A percentile compares a stretch with the other conserved stretches of the same genome.
phyloP scores from a whole-genome alignment of 768 basidiomycete genomes.

The Lactifluus volemus region DNA sequence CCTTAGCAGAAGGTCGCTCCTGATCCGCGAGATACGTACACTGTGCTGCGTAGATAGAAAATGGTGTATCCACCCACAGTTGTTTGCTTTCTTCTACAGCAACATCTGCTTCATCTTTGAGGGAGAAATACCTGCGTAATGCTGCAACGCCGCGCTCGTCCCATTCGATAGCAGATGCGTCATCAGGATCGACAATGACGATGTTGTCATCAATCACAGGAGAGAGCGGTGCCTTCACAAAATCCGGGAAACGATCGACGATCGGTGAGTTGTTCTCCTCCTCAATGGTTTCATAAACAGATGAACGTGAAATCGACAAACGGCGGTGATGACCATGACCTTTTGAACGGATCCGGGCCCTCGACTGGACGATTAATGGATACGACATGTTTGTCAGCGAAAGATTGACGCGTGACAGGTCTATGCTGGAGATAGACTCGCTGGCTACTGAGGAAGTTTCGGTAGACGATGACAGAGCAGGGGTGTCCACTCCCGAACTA shows the following conservation, averaged over 20 bases:
- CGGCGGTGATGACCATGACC: constrained; percentile 67
- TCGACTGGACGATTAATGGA: constrained; percentile 34
- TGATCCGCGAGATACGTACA: constrained; percentile 37
- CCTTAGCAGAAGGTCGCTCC: neutral
- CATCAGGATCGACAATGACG: constrained; percentile 48
- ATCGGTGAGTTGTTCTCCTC: constrained; percentile 42
- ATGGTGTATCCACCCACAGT: constrained; percentile 61
- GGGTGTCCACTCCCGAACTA: constrained; percentile 61
- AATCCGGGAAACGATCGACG: neutral
- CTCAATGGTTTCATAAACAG: constrained; percentile 73
- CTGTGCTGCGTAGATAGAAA: constrained; percentile 64
- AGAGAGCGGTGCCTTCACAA: constrained; percentile 1
- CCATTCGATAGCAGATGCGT: constrained; percentile 43
- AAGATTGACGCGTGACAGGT: constrained; percentile 51
- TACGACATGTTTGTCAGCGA: constrained; percentile 48
- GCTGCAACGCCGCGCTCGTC: constrained; percentile 59
- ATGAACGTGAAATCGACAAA: constrained; percentile 55
- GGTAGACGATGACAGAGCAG: constrained; percentile 52
- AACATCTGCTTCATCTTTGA: constrained; percentile 58
- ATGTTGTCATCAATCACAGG: constrained; percentile 22
- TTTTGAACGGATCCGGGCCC: constrained; percentile 43
- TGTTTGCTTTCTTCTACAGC: constrained; percentile 60
- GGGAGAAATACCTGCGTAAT: constrained; percentile 57
- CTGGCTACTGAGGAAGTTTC: constrained; percentile 62
- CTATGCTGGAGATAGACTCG: constrained; percentile 64